These are phyloP conservation scores for Darksidea phi DNA, from an alignment of 495 filamentous ascomycete species.

Conservation along the genomic window DNA sequence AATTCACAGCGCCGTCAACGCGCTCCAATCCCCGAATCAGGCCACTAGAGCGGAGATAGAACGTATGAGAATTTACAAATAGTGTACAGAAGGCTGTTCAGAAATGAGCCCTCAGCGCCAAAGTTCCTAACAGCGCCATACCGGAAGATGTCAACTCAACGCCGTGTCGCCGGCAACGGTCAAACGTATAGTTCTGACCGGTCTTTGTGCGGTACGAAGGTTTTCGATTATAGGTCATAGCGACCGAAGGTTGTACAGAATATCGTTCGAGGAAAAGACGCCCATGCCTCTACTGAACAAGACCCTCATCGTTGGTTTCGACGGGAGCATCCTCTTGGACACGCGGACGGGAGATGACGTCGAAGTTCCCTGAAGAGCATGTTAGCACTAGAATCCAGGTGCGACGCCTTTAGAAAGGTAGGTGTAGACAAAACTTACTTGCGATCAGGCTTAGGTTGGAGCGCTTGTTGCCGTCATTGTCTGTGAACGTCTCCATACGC, in stretches of 20 bases:
- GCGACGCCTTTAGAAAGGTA: no score
- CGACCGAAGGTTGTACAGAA: neutral
- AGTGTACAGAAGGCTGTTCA: slow-evolving; percentile 5
- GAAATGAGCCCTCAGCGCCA: neutral
- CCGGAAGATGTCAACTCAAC: neutral
- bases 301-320: slow-evolving; percentile 31
- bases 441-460: slow-evolving; percentile 64
- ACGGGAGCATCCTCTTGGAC: neutral
- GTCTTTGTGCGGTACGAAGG: neutral
- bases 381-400: no score
- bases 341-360: slow-evolving; percentile 56
- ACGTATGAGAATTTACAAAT: slow-evolving; percentile 16
- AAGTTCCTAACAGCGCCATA: slow-evolving; percentile 2
- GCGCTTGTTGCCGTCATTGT: slow-evolving; percentile 61
- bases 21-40: neutral
- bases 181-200: neutral
- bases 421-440: slow-evolving; percentile 54
- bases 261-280: neutral
- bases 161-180: neutral
- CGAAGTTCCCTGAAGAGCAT: slow-evolving; percentile 51
- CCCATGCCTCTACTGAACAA: slow-evolving; percentile 16
- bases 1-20: slow-evolving; percentile 5
- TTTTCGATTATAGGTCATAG: neutral
- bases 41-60: slow-evolving; percentile 25
- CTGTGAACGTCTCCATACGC: slow-evolving; percentile 58